Evolutionary conservation across 1,139 yeast genomes (phyloP).

Genomic region (Candida gigantensis): DNA sequence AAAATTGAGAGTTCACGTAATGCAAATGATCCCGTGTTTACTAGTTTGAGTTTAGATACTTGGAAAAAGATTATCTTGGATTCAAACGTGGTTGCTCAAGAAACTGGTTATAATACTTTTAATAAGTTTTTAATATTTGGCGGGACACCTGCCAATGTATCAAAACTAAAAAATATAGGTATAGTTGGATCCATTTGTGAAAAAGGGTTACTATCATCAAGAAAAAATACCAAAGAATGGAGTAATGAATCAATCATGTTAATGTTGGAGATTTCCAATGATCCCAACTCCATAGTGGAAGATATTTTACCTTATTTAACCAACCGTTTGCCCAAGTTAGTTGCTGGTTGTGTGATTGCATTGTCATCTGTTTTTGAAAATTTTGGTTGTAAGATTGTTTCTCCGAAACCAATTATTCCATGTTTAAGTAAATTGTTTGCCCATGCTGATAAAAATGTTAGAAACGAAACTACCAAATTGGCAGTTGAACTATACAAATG

Average conservation of each 20-base stretch:
- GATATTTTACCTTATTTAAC: conserved; percentile 61
- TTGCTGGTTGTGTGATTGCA: conserved; percentile 65
- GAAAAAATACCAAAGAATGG: conserved; percentile 72
- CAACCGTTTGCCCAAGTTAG: conserved; percentile 76
- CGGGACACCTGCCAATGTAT: conserved; percentile 41
- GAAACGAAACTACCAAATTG: conserved; percentile 74
- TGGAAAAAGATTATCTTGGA: conserved; percentile 67
- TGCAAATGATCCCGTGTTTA: conserved; percentile 58
- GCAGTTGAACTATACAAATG: conserved; percentile 74
- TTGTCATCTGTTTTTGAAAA: conserved; percentile 55
- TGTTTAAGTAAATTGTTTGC: conserved; percentile 69
- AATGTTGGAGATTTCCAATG: conserved; percentile 61
- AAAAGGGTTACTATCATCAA: conserved; percentile 73
- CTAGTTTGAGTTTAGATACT: conserved; percentile 39
- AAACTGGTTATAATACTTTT: conserved; percentile 66
- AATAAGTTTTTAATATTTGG: conserved; percentile 61
- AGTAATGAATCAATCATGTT: conserved; percentile 62
- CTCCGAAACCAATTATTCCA: conserved; percentile 62
- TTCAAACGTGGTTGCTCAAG: conserved; percentile 90
- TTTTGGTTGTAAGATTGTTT: conserved; percentile 72
- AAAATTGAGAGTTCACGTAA: conserved; percentile 56
- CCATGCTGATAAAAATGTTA: conserved; percentile 85
- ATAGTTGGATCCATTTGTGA: conserved; percentile 68
- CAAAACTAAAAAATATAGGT: conserved; percentile 36
- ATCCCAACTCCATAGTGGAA: conserved; percentile 68